Evolutionary conservation across 371 early-diverging fungal genomes (phyloP).

Genomic region (Parasitella parasitica): DNA sequence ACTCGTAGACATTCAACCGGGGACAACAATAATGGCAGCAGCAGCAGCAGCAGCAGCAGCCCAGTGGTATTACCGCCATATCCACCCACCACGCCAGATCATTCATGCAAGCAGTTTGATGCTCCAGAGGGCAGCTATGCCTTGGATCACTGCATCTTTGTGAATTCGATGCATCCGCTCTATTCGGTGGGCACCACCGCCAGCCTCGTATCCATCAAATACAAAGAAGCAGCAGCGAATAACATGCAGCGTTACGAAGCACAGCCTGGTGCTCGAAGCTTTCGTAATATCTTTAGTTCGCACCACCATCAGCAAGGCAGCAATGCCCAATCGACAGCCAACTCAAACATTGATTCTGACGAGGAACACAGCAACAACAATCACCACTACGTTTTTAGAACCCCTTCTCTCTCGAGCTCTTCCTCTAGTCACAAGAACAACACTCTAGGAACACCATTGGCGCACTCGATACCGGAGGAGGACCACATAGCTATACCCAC

Average conservation of each 20-base stretch:
- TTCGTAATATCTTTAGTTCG: slow-evolving; percentile 27
- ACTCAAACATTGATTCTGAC: slow-evolving; percentile 15
- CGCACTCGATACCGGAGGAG: slow-evolving; percentile 20
- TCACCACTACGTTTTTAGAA: slow-evolving; percentile 3
- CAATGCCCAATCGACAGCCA: neutral
- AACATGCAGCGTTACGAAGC: slow-evolving; percentile 43
- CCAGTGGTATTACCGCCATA: slow-evolving; percentile 27
- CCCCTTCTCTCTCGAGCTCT: slow-evolving; percentile 34
- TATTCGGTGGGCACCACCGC: slow-evolving; percentile 55
- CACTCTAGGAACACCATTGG: slow-evolving; percentile 2
- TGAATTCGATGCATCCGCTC: slow-evolving; percentile 50
- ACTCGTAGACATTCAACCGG: slow-evolving; percentile 41
- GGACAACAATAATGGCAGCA: slow-evolving; percentile 14
- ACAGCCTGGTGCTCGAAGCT: slow-evolving; percentile 42
- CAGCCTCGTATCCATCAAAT: slow-evolving; percentile 62
- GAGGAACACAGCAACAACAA: slow-evolving; percentile 16
- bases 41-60: neutral
- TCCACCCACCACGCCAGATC: slow-evolving; percentile 40
- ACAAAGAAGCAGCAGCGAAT: slow-evolving; percentile 44
- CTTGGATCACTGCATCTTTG: slow-evolving; percentile 50
- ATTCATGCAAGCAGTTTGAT: slow-evolving; percentile 40
- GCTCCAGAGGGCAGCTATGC: slow-evolving; percentile 59
- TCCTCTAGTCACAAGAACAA: slow-evolving; percentile 24
- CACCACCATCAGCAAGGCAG: neutral
- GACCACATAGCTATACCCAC: slow-evolving; percentile 4